Evolutionary conservation across 805 yeast genomes (phyloP), one percentile per base, ranked within the genome.

Genomic region (Metschnikowia gruessii): DNA sequence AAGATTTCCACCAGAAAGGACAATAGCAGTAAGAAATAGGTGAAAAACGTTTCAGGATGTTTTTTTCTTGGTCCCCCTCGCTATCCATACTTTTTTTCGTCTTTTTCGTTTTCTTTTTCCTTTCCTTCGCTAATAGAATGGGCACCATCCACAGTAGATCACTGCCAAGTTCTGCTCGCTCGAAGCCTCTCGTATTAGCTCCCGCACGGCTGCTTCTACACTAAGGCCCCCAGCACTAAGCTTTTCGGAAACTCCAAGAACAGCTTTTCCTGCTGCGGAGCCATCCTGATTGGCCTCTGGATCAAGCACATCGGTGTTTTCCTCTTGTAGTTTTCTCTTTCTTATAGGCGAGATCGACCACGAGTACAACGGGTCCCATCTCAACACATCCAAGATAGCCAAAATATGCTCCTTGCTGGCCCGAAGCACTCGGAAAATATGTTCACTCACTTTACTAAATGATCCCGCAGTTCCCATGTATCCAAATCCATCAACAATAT

Each of bases 401-500:
- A 83, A 65, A 24, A 95, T 87, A 53, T 82, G 83, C 24, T 82
- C 87, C 30, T 72, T 71, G 57, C 89, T 83, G 1, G 65, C 65
- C 45, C 95, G 69, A 37, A 94, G 65, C 1, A 86, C 87, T 18
- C 77, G 64, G 48, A 87, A 78, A 0, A 87, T 86, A 48, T 80
- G 79, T 58, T 87, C 95, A 55, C 95, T 83, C 32, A 85, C 79
- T 50, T 78, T 75, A 42, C 79, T 74, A 60, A 89, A 94, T 1
- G 83, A 68, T 0, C 99, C 99, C 43, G 82, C 80, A 0, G 80
- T 80, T 0, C 96, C 96, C n/a, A 86, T 78, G 5, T 86, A 74
- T 0, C 99, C 99, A 71, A 95, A 79, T 0, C 95, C 99, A 68
- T 94, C 98, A 4, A 90, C 83, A 43, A 94, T 74, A 62, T 95